Base-by-base conservation (phyloP, 805 yeast genomes). In the Wickerhamomyces chambardii region DNA sequence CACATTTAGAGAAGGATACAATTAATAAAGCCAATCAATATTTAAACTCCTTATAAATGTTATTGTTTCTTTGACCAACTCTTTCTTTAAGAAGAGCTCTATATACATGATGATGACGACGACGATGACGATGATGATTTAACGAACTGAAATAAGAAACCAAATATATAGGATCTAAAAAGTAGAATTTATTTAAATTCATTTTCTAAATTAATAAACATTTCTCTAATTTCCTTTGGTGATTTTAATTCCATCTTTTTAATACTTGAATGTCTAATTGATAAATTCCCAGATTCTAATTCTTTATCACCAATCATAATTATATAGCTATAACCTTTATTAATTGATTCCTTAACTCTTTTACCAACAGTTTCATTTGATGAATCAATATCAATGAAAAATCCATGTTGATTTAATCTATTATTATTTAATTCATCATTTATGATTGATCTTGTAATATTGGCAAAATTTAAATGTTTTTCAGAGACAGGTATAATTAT, bases 261-360 rank as follows among this genome's bases (percentile, higher is more conserved):
- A 36, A 62, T 64, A 22, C 63, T 70, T 27, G 82, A 61, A 6
- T 74, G 54, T 50, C 95, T 70, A 9, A 90, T 68, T 2, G 94
- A 76, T 15, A 78, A 61, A 1, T 72, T 70, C 0, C 73, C 73
- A 27, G 58, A 56, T 33, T 68, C 73, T 7, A 82, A 62, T 55
- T 92, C 98, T 44, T 75, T 74, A 45, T 87, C 95, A 19, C 98
- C 98, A 29, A 92, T 70, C 58, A 89, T 73, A n/a, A 86, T 62
- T 31, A 90, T 71, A 50, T 74, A 92, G 8, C 82, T 79, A 53
- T 83, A 87, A 2, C 90, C 86, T 46, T 77, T 77, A 36, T 57
- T 52, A 12, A 81, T 65, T 3, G 95, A 92, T 36, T 85, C 92
- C 48, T 83, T 82, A 34, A 87, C 78, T 47, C 95, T 70, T 35